phyloP scores from a whole-genome alignment of 495 filamentous ascomycete genomes.

The Aspergillus egyptiacus region DNA sequence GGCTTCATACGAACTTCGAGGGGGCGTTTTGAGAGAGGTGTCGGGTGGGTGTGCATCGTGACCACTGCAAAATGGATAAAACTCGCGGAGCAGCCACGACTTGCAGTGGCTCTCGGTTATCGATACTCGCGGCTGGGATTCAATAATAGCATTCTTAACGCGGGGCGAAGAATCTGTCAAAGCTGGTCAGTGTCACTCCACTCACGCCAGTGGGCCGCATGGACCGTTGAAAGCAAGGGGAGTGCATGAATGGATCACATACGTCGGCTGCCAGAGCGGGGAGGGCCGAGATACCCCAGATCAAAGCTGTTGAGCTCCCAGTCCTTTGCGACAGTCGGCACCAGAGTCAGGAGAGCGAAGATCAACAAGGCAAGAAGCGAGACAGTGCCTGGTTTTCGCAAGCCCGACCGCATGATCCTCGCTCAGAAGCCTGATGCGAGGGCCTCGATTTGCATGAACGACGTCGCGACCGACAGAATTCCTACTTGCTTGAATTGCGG shows the following conservation, averaged over 20 bases:
- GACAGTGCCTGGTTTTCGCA: slow-evolving; percentile 36
- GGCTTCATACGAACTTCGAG: slow-evolving; percentile 18
- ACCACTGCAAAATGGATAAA: slow-evolving; percentile 8
- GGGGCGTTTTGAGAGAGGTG: slow-evolving; percentile 8
- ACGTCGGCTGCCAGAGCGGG: slow-evolving; percentile 24
- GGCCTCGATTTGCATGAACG: slow-evolving; percentile 6
- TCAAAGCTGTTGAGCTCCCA: slow-evolving; percentile 28
- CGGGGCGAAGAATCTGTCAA: slow-evolving; percentile 13
- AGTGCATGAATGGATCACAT: slow-evolving; percentile 14
- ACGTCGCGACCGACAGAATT: slow-evolving; percentile 1
- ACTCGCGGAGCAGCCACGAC: slow-evolving; percentile 15
- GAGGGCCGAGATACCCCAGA: slow-evolving; percentile 28
- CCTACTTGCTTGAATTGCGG: slow-evolving; percentile 6
- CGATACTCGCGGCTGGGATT: slow-evolving; percentile 12
- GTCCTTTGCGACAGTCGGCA: slow-evolving; percentile 30
- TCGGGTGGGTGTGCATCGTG: slow-evolving; percentile 9
- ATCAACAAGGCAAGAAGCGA: slow-evolving; percentile 35
- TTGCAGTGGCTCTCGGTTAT: slow-evolving; percentile 10
- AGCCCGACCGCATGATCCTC: slow-evolving; percentile 37
- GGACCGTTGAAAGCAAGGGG: neutral
- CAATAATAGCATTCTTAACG: slow-evolving; percentile 15
- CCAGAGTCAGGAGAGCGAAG: slow-evolving; percentile 34
- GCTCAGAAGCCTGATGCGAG: slow-evolving; percentile 4
- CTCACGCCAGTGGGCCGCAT: neutral
- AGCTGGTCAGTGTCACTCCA: slow-evolving; percentile 2